Percentiles rank a stretch among this genome's conserved stretches.
These are phyloP conservation scores for Chlorella ohadii DNA, from an alignment of 139 green algal species.

Conservation along the genomic window DNA sequence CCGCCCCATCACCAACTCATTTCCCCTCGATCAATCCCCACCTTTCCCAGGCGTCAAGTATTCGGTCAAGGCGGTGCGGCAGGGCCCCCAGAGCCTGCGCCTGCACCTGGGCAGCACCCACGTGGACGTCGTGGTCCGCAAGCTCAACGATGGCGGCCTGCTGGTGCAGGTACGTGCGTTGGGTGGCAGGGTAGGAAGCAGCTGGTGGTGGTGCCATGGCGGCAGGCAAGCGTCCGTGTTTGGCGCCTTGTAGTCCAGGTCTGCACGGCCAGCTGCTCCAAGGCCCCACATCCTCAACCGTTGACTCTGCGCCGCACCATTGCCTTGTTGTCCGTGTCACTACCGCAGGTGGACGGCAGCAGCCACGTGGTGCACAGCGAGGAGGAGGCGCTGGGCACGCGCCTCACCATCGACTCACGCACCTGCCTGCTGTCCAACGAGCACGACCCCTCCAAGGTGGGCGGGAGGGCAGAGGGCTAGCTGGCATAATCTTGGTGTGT, in stretches of 20 bases:
- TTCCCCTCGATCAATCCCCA: background rate
- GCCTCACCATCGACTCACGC: slow-evolving; percentile 89
- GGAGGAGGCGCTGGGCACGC: slow-evolving; percentile 89
- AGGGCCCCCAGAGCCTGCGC: slow-evolving; percentile 47
- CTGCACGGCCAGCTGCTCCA: no score
- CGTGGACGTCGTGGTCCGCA: slow-evolving; percentile 86
- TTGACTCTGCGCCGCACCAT: no score
- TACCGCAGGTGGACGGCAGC: slow-evolving; percentile 87
- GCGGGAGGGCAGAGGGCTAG: background rate
- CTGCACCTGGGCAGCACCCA: slow-evolving; percentile 65
- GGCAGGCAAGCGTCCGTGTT: no score
- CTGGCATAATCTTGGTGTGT: background rate
- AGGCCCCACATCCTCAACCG: no score
- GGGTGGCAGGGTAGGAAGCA: no score
- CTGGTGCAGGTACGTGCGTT: slow-evolving; percentile 88
- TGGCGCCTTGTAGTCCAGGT: no score
- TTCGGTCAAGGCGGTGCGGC: slow-evolving; percentile 67
- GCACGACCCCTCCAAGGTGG: slow-evolving; percentile 68
- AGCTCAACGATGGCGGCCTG: slow-evolving; percentile 92
- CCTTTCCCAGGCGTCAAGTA: slow-evolving; percentile 79
- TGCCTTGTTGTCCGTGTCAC: no score
- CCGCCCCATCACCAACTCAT: background rate
- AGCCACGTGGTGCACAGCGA: slow-evolving; percentile 94
- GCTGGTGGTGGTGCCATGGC: no score
- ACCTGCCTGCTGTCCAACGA: slow-evolving; percentile 94